phyloP scores from a whole-genome alignment of 768 basidiomycete species.

The Russula griseocarnosa region DNA sequence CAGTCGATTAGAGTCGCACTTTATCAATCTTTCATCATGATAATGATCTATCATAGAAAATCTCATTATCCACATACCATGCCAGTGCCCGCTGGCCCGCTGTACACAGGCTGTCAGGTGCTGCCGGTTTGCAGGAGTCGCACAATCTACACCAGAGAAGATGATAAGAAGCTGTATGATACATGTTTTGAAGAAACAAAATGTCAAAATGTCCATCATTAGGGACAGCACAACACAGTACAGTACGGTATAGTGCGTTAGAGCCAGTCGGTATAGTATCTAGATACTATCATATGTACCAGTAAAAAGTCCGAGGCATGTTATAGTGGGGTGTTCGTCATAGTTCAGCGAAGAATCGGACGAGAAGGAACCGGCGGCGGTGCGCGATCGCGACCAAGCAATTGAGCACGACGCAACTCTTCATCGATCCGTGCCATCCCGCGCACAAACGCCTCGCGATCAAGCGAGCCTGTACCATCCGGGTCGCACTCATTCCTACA shows the following conservation, averaged over 20 bases:
- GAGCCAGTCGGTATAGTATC: background rate
- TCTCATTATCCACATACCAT: too few species aligned
- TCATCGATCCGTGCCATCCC: constrained; percentile 83
- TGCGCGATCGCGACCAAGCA: constrained; percentile 16
- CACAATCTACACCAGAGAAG: background rate
- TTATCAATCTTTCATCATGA: background rate
- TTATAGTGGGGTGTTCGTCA: background rate
- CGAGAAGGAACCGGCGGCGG: constrained; percentile 11
- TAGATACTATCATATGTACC: background rate
- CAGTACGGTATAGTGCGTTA: background rate
- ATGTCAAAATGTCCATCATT: background rate
- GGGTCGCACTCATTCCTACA: constrained; percentile 65
- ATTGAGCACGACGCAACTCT: constrained; percentile 56
- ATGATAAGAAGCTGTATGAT: background rate
- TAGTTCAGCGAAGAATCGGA: constrained; percentile 20
- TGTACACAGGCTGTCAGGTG: too few species aligned
- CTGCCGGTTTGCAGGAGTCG: too few species aligned
- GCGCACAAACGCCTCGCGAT: constrained; percentile 57
- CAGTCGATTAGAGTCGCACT: background rate
- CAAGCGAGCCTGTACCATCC: constrained; percentile 47
- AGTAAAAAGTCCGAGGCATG: background rate
- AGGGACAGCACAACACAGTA: background rate
- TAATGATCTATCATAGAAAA: too few species aligned
- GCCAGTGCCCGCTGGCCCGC: too few species aligned
- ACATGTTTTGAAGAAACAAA: background rate